Conservation (phyloP, 257 asterid species). For the Plantago major region DNA sequence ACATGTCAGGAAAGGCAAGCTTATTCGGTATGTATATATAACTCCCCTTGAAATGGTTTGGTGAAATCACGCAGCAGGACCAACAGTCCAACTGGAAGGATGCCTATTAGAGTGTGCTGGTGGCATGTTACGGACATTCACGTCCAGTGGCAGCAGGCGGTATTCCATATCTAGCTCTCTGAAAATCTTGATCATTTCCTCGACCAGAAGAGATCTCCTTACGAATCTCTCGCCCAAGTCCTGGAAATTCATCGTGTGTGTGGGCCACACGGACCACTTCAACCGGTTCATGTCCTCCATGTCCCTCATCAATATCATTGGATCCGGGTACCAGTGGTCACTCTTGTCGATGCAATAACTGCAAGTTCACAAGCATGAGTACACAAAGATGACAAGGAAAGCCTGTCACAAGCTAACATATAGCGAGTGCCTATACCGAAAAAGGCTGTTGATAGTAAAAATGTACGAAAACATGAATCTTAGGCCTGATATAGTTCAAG, state of each 20-base stretch:
- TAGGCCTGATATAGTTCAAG: background rate
- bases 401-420: background rate
- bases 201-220: conserved; percentile 41
- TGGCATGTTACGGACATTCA: conserved; percentile 32
- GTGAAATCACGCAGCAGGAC: background rate
- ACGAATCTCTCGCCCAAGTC: conserved; percentile 39
- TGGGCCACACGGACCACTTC: conserved; percentile 43
- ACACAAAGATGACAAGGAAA: no score
- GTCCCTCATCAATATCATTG: conserved; percentile 33
- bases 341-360: conserved; percentile 43
- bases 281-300: conserved; percentile 34
- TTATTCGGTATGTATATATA: no score
- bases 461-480: background rate
- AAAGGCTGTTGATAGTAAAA: background rate
- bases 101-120: background rate
- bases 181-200: conserved; percentile 43
- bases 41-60: no score
- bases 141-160: conserved; percentile 40
- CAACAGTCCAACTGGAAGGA: conserved; percentile 2
- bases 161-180: conserved; percentile 48
- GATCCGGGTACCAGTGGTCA: conserved; percentile 48
- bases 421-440: background rate
- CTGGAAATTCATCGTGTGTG: conserved; percentile 48
- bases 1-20: no score
- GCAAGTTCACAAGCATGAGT: conserved; percentile 1